Evolutionary conservation across 495 filamentous ascomycete species (phyloP), one percentile per base, ranked within the genome.

Genomic region (Penicillium dipodomyicola): DNA sequence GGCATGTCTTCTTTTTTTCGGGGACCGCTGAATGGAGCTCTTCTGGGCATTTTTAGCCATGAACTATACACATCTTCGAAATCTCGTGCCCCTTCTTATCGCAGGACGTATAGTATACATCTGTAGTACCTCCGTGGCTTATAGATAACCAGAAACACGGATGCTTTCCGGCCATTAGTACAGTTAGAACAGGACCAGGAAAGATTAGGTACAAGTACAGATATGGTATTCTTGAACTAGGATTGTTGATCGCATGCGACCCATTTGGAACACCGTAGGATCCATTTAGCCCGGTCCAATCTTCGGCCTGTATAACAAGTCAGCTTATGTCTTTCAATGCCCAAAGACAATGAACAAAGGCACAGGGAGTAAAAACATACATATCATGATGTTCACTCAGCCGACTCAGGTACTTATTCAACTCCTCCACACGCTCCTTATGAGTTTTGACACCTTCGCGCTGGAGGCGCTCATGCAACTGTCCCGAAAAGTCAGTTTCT

Each of bases 321-420:
- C 53, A 63, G 61, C 56, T 49, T 23, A 30, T 29, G 14, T 44
- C 15, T 25, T 51, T 47, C 19, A 45, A 43, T 20, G 8, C 12
- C 45, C 17, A 12, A 23, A n/a, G 7, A 40, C 27, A 43, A 1
- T 14, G 15, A 17, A 41, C 52, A 29, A 55, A 39, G 27, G 46
- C 30, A 59, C 7, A 54, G 49, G 32, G 46, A 56, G 39, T 22
- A 57, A 56, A 56, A 32, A 79, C 78, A 60, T 77, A 84, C 93
- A 98, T 98, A 68, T 98, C 94, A 68, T 98, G 94, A 72, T 98
- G 94, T 73, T 98, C 94, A 73, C 90, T 96, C 67, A 98, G 73
- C 58, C 86, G 86, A 58, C 88, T 92, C 41, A 98, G 77, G 67
- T 96, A 96, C 66, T 90, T 89, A 70, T 98, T 98, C 59, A 97